Percentiles rank a stretch among this genome's conserved stretches.
phyloP scores from a whole-genome alignment of 202 grass and related monocot genomes.

The Carex arenaria region DNA sequence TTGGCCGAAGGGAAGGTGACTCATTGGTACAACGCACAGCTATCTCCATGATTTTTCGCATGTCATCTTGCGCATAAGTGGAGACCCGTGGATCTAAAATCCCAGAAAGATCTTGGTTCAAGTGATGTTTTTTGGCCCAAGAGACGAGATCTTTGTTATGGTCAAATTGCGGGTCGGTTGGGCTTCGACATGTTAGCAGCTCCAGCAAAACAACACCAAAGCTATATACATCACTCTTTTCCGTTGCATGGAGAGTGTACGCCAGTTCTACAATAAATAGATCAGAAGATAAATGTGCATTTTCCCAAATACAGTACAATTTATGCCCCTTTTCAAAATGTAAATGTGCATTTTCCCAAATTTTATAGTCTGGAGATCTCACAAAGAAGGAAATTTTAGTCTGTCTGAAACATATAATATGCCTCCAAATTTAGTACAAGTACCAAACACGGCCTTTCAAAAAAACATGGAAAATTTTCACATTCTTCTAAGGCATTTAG shows the following conservation, averaged over 20 bases:
- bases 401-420: constrained; percentile 16
- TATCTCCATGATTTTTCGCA: constrained; percentile 55
- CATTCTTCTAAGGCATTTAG: background rate
- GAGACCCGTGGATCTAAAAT: constrained; percentile 45
- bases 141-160: constrained; percentile 36
- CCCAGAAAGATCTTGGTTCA: constrained; percentile 25
- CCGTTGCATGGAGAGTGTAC: constrained; percentile 48
- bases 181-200: constrained; percentile 49
- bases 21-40: constrained; percentile 43
- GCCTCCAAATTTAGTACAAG: background rate
- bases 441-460: background rate
- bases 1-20: constrained; percentile 35
- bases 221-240: constrained; percentile 59
- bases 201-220: constrained; percentile 59
- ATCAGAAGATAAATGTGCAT: background rate
- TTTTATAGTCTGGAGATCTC: background rate
- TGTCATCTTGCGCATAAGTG: constrained; percentile 36
- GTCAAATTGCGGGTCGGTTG: constrained; percentile 33
- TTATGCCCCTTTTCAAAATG: background rate
- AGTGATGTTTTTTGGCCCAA: constrained; percentile 37
- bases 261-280: constrained; percentile 43
- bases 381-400: background rate
- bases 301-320: background rate
- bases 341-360: background rate
- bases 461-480: background rate